Evolutionary conservation across 1,284 basidiomycete species (phyloP).

Genomic region (Coniophora puteana): DNA sequence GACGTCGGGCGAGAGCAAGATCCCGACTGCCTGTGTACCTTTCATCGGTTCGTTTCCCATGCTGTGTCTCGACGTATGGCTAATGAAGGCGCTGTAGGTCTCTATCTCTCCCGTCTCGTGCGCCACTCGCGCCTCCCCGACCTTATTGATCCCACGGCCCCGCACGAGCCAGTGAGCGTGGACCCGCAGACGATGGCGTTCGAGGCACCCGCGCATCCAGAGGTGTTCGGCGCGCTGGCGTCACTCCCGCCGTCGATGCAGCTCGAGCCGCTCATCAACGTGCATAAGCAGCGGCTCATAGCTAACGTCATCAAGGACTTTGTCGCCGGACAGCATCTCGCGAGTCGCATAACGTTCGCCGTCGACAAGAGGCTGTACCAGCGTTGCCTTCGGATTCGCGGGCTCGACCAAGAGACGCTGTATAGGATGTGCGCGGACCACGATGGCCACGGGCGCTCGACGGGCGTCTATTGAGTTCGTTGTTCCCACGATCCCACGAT

Average conservation of each 20-base stretch:
- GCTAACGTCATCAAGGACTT: conserved; percentile 75
- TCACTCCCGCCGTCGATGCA: conserved; percentile 71
- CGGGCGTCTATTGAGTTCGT: too few relatives aligned
- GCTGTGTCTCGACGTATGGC: not conserved
- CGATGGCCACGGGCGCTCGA: not conserved
- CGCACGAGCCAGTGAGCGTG: conserved; percentile 61
- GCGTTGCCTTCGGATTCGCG: conserved; percentile 68
- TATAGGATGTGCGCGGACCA: conserved; percentile 30
- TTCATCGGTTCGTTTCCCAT: conserved; percentile 60
- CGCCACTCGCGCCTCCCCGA: conserved; percentile 70
- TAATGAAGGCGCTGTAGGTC: conserved; percentile 39
- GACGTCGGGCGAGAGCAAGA: conserved; percentile 40
- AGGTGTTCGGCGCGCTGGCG: conserved; percentile 69
- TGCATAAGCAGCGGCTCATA: conserved; percentile 82
- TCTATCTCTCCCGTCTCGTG: conserved; percentile 74
- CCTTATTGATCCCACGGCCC: conserved; percentile 79
- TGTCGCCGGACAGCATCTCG: conserved; percentile 78
- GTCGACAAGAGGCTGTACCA: conserved; percentile 74
- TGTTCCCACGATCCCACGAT: too few relatives aligned
- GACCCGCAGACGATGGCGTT: conserved; percentile 62
- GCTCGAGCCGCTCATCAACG: conserved; percentile 83
- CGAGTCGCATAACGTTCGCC: conserved; percentile 64
- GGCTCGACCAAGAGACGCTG: conserved; percentile 51
- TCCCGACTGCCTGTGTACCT: conserved; percentile 61
- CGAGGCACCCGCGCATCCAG: conserved; percentile 65